A percentile compares a stretch with the other conserved stretches of the same genome.
phyloP scores from a whole-genome alignment of 495 filamentous ascomycete species.

The Opeltia flavorubescens region DNA sequence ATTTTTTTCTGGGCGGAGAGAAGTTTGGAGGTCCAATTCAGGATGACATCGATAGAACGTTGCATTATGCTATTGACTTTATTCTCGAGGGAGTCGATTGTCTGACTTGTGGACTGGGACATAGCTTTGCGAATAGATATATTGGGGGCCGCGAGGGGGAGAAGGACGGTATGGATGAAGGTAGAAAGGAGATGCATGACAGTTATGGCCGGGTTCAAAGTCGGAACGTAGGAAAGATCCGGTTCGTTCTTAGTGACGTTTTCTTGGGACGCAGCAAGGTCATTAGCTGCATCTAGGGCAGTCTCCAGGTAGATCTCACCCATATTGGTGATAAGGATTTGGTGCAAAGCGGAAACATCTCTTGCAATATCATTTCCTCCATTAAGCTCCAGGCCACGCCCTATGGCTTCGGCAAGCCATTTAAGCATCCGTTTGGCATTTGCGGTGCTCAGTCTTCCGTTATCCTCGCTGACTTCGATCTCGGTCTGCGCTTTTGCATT shows the following conservation, averaged over 20 bases:
- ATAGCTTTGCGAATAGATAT: constrained; percentile 81
- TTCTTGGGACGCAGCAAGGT: constrained; percentile 62
- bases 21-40: constrained; percentile 64
- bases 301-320: constrained; percentile 92
- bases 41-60: constrained; percentile 66
- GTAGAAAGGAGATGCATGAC: constrained; percentile 87
- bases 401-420: constrained; percentile 93
- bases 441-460: constrained; percentile 69
- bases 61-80: constrained; percentile 81
- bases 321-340: constrained; percentile 76
- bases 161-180: constrained; percentile 79
- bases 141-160: constrained; percentile 75
- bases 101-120: constrained; percentile 65
- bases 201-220: constrained; percentile 66
- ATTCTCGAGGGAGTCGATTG: constrained; percentile 66
- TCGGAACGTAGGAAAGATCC: constrained; percentile 69
- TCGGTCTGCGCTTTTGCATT: constrained; percentile 39
- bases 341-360: constrained; percentile 77
- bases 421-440: constrained; percentile 92
- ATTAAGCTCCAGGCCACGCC: constrained; percentile 79
- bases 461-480: constrained; percentile 78
- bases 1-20: constrained; percentile 74
- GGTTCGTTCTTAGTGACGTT: constrained; percentile 59
- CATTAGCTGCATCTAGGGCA: constrained; percentile 72
- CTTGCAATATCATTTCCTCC: constrained; percentile 80